Conservation (phyloP, 805 yeast genomes). For the Hanseniaspora hatyaiensis region DNA sequence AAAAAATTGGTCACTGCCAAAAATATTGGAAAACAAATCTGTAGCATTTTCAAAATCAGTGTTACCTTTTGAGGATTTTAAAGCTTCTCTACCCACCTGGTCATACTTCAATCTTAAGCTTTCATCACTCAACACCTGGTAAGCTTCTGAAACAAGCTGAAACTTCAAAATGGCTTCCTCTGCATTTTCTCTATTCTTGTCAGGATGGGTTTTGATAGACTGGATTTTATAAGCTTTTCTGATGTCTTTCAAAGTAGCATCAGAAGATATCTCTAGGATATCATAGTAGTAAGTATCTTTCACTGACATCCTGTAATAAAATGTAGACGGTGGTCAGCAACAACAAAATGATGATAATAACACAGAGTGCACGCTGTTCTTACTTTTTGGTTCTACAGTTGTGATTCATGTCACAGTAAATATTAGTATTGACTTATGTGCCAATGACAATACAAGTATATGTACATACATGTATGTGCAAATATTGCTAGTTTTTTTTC, state of each 20-base stretch:
- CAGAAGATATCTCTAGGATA: conserved; percentile 42
- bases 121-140: conserved; percentile 62
- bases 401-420: no score
- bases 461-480: no score
- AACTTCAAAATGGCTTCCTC: conserved; percentile 57
- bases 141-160: conserved; percentile 52
- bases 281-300: conserved; percentile 61
- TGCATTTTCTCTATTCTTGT: conserved; percentile 67
- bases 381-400: no score
- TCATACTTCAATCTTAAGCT: conserved; percentile 56
- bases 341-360: no score
- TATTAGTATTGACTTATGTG: no score
- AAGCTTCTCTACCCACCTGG: conserved; percentile 61
- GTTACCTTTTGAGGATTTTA: conserved; percentile 43
- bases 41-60: conserved; percentile 61
- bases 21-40: conserved; percentile 57
- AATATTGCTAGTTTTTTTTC: no score
- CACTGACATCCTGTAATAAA: conserved; percentile 43
- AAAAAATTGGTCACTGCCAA: conserved; percentile 83
- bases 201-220: conserved; percentile 70
- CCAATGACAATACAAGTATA: no score
- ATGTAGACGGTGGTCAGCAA: no score
- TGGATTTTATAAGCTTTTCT: conserved; percentile 71
- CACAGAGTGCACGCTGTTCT: no score
- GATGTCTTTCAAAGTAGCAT: conserved; percentile 55